Evolutionary conservation across 805 yeast genomes (phyloP).

Genomic region (Tanozyma kutaoensis): DNA sequence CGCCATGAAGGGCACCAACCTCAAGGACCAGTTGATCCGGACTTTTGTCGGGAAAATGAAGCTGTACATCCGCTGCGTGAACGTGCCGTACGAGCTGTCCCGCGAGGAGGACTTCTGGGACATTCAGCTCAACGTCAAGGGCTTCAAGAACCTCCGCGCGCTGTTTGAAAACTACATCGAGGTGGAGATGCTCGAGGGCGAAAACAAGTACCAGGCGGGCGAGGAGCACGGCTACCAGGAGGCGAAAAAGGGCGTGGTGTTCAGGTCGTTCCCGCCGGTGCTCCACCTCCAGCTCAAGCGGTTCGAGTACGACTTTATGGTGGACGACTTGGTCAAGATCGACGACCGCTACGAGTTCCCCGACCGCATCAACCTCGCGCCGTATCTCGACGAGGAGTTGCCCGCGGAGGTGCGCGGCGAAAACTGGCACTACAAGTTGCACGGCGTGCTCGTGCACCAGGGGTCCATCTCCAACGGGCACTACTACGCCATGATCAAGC

Average conservation of each 20-base stretch:
- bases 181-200: constrained; percentile 83
- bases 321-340: constrained; percentile 78
- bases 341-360: constrained; percentile 91
- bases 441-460: constrained; percentile 90
- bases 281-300: constrained; percentile 87
- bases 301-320: constrained; percentile 86
- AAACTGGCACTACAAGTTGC: constrained; percentile 69
- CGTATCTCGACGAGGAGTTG: constrained; percentile 55
- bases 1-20: constrained; percentile 80
- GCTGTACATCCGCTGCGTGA: constrained; percentile 81
- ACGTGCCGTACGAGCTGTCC: constrained; percentile 87
- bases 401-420: constrained; percentile 28
- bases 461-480: constrained; percentile 97
- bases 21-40: constrained; percentile 43
- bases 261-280: constrained; percentile 83
- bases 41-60: constrained; percentile 96
- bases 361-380: constrained; percentile 63
- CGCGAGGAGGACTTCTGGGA: constrained; percentile 97
- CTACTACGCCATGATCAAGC: constrained; percentile 88
- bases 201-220: constrained; percentile 84
- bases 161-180: constrained; percentile 83
- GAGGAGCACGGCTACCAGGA: constrained; percentile 85
- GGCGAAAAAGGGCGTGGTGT: constrained; percentile 92
- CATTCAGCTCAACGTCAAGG: constrained; percentile 87
- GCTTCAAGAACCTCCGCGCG: constrained; percentile 54